phyloP scores from a whole-genome alignment of 2,329 filamentous ascomycete genomes.

The Orbilia oligospora region DNA sequence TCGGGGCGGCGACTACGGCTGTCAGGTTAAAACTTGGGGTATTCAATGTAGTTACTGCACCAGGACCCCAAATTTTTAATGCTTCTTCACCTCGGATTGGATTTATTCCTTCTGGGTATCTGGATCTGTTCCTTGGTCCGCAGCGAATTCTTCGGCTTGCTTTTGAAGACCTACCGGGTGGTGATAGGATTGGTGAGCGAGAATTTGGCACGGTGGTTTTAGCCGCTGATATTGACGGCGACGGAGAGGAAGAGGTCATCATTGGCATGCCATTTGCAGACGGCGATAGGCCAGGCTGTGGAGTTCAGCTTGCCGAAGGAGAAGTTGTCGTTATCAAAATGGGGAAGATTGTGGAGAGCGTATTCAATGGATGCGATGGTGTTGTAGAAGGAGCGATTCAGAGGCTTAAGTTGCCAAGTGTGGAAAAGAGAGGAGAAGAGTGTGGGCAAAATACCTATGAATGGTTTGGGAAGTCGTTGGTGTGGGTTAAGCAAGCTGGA shows the following conservation, averaged over 20 bases:
- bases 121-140: slow-evolving; percentile 50
- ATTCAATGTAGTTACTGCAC: slow-evolving; percentile 49
- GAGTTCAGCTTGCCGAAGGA: slow-evolving; percentile 62
- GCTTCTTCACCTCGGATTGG: slow-evolving; percentile 45
- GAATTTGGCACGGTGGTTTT: slow-evolving; percentile 62
- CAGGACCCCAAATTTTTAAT: slow-evolving; percentile 42
- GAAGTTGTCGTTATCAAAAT: slow-evolving; percentile 60
- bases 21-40: slow-evolving; percentile 29
- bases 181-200: slow-evolving; percentile 40
- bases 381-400: slow-evolving; percentile 32
- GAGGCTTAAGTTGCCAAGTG: slow-evolving; percentile 10
- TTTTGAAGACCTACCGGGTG: slow-evolving; percentile 47
- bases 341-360: slow-evolving; percentile 23
- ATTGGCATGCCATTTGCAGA: slow-evolving; percentile 48
- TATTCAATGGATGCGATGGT: slow-evolving; percentile 36
- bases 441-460: slow-evolving; percentile 57
- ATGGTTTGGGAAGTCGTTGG: slow-evolving; percentile 61
- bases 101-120: slow-evolving; percentile 42
- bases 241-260: slow-evolving; percentile 56
- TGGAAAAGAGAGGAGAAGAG: slow-evolving; percentile 32
- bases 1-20: slow-evolving; percentile 50
- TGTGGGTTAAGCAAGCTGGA: slow-evolving; percentile 19
- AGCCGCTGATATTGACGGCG: slow-evolving; percentile 61
- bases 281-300: slow-evolving; percentile 34
- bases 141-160: slow-evolving; percentile 34